phyloP scores from a whole-genome alignment of 768 basidiomycete genomes.

The Dioszegia aurantiaca region DNA sequence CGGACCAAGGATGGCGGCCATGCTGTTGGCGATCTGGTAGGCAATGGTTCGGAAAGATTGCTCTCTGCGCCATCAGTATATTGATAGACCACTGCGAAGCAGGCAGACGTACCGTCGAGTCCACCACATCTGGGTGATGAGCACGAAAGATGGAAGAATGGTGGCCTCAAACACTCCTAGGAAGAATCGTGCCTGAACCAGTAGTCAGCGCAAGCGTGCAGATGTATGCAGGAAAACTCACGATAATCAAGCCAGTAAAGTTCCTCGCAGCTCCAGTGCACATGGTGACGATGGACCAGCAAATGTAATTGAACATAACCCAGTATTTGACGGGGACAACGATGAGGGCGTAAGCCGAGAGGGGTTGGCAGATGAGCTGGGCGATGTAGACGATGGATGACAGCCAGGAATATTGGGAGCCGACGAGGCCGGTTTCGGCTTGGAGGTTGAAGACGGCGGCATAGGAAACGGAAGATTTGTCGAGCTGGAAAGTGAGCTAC shows the following conservation, averaged over 20 bases:
- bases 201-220: too few relatives aligned
- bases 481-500: slow-evolving; percentile 18
- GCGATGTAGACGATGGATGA: slow-evolving; percentile 52
- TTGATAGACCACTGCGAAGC: slow-evolving; percentile 5
- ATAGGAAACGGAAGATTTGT: slow-evolving; percentile 57
- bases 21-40: slow-evolving; percentile 49
- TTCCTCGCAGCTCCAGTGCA: slow-evolving; percentile 33
- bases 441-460: slow-evolving; percentile 58
- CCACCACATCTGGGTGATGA: slow-evolving; percentile 55
- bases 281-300: slow-evolving; percentile 34
- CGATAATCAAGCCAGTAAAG: slow-evolving; percentile 30
- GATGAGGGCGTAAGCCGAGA: slow-evolving; percentile 41
- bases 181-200: slow-evolving; percentile 24
- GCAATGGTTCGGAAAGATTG: slow-evolving; percentile 34
- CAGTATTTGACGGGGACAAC: slow-evolving; percentile 50
- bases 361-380: slow-evolving; percentile 37
- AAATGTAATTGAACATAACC: slow-evolving; percentile 44
- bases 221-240: too few relatives aligned
- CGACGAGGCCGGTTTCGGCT: slow-evolving; percentile 38
- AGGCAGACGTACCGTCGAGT: slow-evolving; percentile 23
- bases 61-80: slow-evolving; percentile 11
- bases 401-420: slow-evolving; percentile 57
- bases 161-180: slow-evolving; percentile 57
- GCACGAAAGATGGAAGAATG: slow-evolving; percentile 58
- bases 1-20: slow-evolving; percentile 40